Conservation (phyloP, 768 basidiomycete genomes). For the Rhodotorula babjevae region DNA sequence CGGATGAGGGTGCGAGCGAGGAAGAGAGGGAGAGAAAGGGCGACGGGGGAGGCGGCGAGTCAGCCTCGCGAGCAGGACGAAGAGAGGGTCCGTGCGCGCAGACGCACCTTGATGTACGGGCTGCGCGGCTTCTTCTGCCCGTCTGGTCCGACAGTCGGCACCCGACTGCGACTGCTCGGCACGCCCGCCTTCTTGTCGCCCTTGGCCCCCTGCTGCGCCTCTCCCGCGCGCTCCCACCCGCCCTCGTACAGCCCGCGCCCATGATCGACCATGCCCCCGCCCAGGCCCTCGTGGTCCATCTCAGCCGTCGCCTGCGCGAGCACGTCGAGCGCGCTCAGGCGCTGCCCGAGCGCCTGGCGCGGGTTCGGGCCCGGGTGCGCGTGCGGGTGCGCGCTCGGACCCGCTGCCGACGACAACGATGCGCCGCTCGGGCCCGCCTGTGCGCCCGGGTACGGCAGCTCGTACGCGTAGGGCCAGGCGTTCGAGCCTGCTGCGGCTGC, state of each 20-base stretch:
- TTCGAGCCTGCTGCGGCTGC: background rate
- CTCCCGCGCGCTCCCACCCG: too few species aligned
- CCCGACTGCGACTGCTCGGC: background rate
- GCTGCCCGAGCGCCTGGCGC: background rate
- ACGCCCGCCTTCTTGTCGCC: background rate
- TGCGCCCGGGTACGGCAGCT: too few species aligned
- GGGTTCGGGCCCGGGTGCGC: background rate
- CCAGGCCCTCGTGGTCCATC: too few species aligned
- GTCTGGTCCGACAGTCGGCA: background rate
- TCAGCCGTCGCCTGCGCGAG: constrained; percentile 5
- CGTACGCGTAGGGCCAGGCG: too few species aligned
- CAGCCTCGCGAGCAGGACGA: background rate
- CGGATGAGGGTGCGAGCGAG: background rate
- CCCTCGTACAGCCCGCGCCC: too few species aligned
- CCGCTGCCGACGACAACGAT: background rate
- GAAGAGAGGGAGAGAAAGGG: too few species aligned
- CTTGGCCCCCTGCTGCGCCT: background rate
- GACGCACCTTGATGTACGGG: constrained; percentile 27
- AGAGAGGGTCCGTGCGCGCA: background rate
- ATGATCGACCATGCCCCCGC: too few species aligned
- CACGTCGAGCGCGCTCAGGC: constrained; percentile 8
- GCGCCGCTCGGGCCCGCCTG: too few species aligned
- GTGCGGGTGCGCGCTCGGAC: too few species aligned
- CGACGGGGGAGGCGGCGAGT: too few species aligned
- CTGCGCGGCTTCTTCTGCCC: constrained; percentile 14